phyloP scores from a whole-genome alignment of 805 yeast genomes.

The Metschnikowia borealis region DNA sequence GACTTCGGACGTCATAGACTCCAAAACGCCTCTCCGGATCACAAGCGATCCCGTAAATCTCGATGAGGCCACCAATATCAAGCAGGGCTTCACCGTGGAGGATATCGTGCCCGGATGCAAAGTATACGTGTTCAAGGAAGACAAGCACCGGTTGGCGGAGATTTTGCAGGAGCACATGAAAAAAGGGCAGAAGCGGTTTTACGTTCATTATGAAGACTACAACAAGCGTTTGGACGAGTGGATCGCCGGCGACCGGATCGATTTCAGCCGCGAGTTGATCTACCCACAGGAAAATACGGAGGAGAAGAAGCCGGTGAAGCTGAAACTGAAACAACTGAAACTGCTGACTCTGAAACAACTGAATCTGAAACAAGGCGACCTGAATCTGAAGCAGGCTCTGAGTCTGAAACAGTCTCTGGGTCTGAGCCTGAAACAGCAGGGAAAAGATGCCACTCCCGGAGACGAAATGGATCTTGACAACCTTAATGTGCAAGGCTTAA shows the following conservation, averaged over 20 bases:
- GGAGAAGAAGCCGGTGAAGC: slow-evolving; percentile 33
- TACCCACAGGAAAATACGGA: slow-evolving; percentile 64
- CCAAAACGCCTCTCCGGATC: slow-evolving; percentile 11
- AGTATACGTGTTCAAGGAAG: slow-evolving; percentile 77
- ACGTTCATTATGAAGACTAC: slow-evolving; percentile 91
- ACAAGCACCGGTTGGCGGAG: slow-evolving; percentile 77
- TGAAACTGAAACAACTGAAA: slow-evolving; percentile 18
- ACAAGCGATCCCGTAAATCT: slow-evolving; percentile 1
- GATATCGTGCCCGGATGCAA: slow-evolving; percentile 75
- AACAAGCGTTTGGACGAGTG: slow-evolving; percentile 97
- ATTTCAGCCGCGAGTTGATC: slow-evolving; percentile 63
- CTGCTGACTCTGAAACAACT: slow-evolving; percentile 21
- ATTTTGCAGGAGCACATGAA: slow-evolving; percentile 70
- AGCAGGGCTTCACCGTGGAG: slow-evolving; percentile 28
- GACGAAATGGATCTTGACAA: slow-evolving; percentile 84
- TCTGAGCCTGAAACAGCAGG: neutral
- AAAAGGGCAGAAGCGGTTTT: slow-evolving; percentile 75
- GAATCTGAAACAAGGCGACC: neutral
- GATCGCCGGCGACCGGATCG: slow-evolving; percentile 71
- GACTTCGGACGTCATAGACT: slow-evolving; percentile 5
- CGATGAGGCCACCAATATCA: neutral
- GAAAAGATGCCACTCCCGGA: slow-evolving; percentile 20
- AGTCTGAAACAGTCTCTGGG: slow-evolving; percentile 6
- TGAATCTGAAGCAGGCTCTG: slow-evolving; percentile 6
- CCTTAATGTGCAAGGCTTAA: slow-evolving; percentile 78